Conservation (phyloP, 1,139 yeast species). For the Protomyces arabidopsidicola region DNA sequence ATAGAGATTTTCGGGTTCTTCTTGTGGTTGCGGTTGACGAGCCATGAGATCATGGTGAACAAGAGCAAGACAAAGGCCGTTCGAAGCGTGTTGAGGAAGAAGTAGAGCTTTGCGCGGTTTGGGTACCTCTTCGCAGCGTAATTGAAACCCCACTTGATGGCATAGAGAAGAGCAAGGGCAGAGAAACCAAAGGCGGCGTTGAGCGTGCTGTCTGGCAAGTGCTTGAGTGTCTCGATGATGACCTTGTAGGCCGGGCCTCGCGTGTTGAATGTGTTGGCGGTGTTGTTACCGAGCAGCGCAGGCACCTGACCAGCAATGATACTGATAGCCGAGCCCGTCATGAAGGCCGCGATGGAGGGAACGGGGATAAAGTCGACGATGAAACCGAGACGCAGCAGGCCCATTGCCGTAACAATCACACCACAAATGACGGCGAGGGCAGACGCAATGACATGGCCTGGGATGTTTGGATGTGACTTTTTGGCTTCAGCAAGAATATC, state of each 20-base stretch:
- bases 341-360: constrained; percentile 92
- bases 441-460: constrained; percentile 59
- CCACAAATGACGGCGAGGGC: constrained; percentile 78
- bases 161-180: constrained; percentile 61
- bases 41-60: constrained; percentile 70
- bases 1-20: constrained; percentile 51
- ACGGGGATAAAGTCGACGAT: constrained; percentile 81
- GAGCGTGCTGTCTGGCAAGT: constrained; percentile 58
- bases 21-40: constrained; percentile 47
- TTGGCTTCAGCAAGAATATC: constrained; percentile 54
- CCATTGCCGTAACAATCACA: constrained; percentile 74
- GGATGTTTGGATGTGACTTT: constrained; percentile 42
- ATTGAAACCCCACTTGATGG: constrained; percentile 59
- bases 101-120: constrained; percentile 52
- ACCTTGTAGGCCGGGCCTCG: constrained; percentile 66
- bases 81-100: constrained; percentile 71
- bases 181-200: constrained; percentile 90
- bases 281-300: constrained; percentile 68
- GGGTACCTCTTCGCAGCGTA: constrained; percentile 64
- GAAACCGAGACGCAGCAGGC: constrained; percentile 78
- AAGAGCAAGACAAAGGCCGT: constrained; percentile 76
- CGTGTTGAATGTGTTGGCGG: constrained; percentile 66
- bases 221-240: constrained; percentile 65
- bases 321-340: constrained; percentile 87
- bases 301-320: constrained; percentile 85